Percentiles rank a stretch among this genome's conserved stretches.
Conservation (phyloP, 2,329 filamentous ascomycete species). For the Colletotrichum endophyticum region DNA sequence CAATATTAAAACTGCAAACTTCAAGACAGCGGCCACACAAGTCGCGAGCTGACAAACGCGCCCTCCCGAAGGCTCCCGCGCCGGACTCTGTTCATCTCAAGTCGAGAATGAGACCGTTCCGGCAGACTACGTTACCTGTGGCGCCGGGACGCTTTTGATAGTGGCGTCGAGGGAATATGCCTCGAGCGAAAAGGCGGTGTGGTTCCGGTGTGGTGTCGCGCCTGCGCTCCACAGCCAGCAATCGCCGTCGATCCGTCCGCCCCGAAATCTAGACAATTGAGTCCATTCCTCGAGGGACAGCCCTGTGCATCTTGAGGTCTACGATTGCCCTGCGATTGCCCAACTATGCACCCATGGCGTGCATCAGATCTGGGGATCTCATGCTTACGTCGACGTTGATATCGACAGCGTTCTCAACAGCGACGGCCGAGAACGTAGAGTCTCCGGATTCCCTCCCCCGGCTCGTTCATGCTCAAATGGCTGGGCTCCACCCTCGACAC, state of each 20-base stretch:
- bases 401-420: neutral
- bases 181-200: constrained; percentile 26
- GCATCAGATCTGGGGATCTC: constrained; percentile 16
- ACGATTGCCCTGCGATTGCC: neutral
- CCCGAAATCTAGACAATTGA: neutral
- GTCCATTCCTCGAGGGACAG: neutral
- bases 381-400: neutral
- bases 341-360: constrained; percentile 14
- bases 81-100: neutral
- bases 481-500: neutral
- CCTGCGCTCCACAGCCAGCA: constrained; percentile 9
- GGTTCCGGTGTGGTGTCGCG: constrained; percentile 15
- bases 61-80: neutral
- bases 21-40: neutral
- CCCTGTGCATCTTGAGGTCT: neutral
- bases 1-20: neutral
- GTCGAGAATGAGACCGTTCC: neutral
- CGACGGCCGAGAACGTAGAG: neutral
- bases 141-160: neutral
- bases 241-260: neutral
- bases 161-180: constrained; percentile 17
- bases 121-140: neutral
- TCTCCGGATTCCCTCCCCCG: neutral
- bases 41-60: neutral
- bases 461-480: neutral